Base-by-base conservation (phyloP, 208 protist species). In the Trypanosoma mega region DNA sequence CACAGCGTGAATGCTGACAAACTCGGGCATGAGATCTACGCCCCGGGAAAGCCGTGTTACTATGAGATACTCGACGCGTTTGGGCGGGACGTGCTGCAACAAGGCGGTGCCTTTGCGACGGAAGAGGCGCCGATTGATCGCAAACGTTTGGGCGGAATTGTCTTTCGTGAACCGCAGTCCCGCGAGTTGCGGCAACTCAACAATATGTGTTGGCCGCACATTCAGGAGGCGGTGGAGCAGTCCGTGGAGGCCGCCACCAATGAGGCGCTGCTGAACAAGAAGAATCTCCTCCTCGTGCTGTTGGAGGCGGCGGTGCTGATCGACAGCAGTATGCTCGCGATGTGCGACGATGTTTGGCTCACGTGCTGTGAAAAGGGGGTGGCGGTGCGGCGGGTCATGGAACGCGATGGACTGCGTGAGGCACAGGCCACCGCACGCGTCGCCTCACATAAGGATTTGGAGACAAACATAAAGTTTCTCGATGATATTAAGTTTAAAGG, bases 241-340 rank as follows among this genome's bases (percentile, higher is more conserved):
- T 60, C 78, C 29, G 39, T 75, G 48, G 50, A 60, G 2, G 46
- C 24, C 21, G 53, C 63, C 11, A 34, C 37, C 9, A 41, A 53
- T 21, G 8, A 18, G 5, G 29, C 39, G n/a, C 21, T 48, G 0
- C 16, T 44, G 0, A 52, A 57, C 16, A 60, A 54, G 9, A 54
- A 74, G 34, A 57, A 34, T 8, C 63, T 72, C 0, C 60, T 65
- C 27, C 57, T 93, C 6, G 51, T 93, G 27, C 63, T 93, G 14
- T n/a, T 93, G 0, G 80, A 93, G 48, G 86, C 86, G 0, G 86
- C 82, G 12, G 68, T 90, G 51, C 74, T 93, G n/a, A 69, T 83
- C 41, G 76, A 93, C 29, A 77, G 82, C 56, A 49, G 26, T 55
- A 60, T 41, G 43, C 72, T 39, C 7, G 23, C 12, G 24, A n/a